phyloP scores from a whole-genome alignment of 805 yeast genomes.

The Metschnikowia amazonensis region DNA sequence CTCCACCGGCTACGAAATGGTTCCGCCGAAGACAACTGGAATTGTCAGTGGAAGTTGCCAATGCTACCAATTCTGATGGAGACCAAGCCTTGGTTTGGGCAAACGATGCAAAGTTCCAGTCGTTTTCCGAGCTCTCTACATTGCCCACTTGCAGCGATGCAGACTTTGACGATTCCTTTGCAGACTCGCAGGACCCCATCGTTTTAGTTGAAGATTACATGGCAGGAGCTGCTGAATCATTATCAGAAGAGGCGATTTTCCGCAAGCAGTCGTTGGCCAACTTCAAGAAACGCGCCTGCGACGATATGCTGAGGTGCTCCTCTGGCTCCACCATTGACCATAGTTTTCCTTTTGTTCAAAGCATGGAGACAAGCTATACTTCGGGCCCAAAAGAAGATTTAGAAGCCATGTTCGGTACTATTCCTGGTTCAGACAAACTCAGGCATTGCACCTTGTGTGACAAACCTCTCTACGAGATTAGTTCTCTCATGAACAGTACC shows the following conservation, averaged over 20 bases:
- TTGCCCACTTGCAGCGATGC: slow-evolving; percentile 3
- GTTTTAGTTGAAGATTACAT: slow-evolving; percentile 59
- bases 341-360: not conserved
- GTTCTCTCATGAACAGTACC: slow-evolving; percentile 33
- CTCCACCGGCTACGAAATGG: slow-evolving; percentile 33
- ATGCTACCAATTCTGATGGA: not conserved
- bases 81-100: not conserved
- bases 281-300: slow-evolving; percentile 28
- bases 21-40: slow-evolving; percentile 9
- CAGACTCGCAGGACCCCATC: slow-evolving; percentile 34
- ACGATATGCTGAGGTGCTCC: slow-evolving; percentile 6
- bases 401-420: slow-evolving; percentile 36
- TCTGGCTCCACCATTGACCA: not conserved
- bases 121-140: not conserved
- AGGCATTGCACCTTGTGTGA: slow-evolving; percentile 67
- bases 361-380: not conserved
- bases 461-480: slow-evolving; percentile 60
- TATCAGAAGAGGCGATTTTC: slow-evolving; percentile 14
- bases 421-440: slow-evolving; percentile 37
- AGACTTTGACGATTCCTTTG: slow-evolving; percentile 16
- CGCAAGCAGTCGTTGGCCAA: slow-evolving; percentile 37
- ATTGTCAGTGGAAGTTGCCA: not conserved
- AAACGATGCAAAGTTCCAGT: not conserved
- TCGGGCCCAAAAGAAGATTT: slow-evolving; percentile 21
- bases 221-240: slow-evolving; percentile 14